Conservation (phyloP, 1,284 basidiomycete species). For the Puccinia triticina region DNA sequence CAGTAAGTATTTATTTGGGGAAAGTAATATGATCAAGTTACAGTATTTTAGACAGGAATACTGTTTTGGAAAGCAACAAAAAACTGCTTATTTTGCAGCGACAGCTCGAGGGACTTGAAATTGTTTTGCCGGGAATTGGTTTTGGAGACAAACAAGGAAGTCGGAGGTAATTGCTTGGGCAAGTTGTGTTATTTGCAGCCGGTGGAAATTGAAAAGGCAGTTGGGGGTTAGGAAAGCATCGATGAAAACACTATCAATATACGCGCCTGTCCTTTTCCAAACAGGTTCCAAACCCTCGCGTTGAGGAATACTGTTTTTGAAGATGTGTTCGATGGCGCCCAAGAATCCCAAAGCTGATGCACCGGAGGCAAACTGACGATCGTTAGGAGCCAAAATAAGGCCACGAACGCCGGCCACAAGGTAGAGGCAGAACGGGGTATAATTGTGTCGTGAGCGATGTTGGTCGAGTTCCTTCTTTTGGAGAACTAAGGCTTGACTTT, state of each 20-base stretch:
- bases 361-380: neutral
- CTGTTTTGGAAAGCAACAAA: neutral
- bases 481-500: constrained; percentile 14
- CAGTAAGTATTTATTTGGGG: neutral
- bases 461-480: constrained; percentile 9
- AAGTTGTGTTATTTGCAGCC: neutral
- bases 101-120: neutral
- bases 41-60: neutral
- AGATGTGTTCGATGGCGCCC: neutral
- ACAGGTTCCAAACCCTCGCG: constrained; percentile 16
- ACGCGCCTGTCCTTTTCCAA: constrained; percentile 10
- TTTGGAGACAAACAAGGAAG: constrained; percentile 13
- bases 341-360: constrained; percentile 2
- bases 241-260: constrained; percentile 21
- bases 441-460: constrained; percentile 3
- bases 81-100: neutral
- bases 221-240: constrained; percentile 21
- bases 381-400: neutral
- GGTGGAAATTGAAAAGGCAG: neutral
- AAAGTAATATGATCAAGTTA: neutral
- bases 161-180: constrained; percentile 11
- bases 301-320: constrained; percentile 1
- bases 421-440: neutral
- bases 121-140: neutral
- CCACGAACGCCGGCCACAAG: neutral